These are phyloP conservation scores for Dactylorhiza incarnata DNA, from an alignment of 106 monocot genomes.

Conservation along the genomic window DNA sequence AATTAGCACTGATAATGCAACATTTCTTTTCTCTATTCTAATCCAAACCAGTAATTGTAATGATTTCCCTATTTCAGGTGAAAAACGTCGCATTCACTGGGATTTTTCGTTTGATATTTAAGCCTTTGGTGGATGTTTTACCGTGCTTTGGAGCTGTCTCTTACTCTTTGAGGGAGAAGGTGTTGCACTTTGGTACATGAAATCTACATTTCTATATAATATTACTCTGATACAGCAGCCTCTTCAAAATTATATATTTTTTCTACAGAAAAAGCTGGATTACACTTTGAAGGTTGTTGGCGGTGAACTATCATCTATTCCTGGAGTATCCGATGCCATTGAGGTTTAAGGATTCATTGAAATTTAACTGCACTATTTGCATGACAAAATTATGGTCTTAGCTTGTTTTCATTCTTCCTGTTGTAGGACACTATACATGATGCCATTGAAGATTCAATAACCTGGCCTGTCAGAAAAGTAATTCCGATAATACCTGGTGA, in stretches of 20 bases:
- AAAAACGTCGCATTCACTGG: slow-evolving; percentile 95
- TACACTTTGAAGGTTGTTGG: slow-evolving; percentile 59
- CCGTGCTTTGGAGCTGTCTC: slow-evolving; percentile 95
- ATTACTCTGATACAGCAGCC: background rate
- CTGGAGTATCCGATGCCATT: slow-evolving; percentile 67
- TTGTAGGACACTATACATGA: slow-evolving; percentile 72
- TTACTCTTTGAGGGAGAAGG: slow-evolving; percentile 94
- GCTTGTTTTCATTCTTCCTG: background rate
- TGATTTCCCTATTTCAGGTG: slow-evolving; percentile 40
- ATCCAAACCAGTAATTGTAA: background rate
- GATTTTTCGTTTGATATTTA: slow-evolving; percentile 89
- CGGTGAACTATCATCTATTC: slow-evolving; percentile 62
- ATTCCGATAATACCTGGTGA: slow-evolving; percentile 91
- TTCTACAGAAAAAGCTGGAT: slow-evolving; percentile 68
- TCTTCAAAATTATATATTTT: slow-evolving; percentile 4
- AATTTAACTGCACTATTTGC: background rate
- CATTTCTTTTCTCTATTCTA: background rate
- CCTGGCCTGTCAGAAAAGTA: slow-evolving; percentile 88
- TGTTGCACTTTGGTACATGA: slow-evolving; percentile 16
- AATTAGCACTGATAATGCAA: background rate
- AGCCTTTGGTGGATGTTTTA: slow-evolving; percentile 66
- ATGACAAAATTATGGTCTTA: background rate
- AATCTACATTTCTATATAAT: slow-evolving; percentile 1
- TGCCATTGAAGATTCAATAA: slow-evolving; percentile 85
- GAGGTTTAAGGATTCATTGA: slow-evolving; percentile 28